phyloP scores from a whole-genome alignment of 2,329 filamentous ascomycete species.

The Penicillium frequentans region DNA sequence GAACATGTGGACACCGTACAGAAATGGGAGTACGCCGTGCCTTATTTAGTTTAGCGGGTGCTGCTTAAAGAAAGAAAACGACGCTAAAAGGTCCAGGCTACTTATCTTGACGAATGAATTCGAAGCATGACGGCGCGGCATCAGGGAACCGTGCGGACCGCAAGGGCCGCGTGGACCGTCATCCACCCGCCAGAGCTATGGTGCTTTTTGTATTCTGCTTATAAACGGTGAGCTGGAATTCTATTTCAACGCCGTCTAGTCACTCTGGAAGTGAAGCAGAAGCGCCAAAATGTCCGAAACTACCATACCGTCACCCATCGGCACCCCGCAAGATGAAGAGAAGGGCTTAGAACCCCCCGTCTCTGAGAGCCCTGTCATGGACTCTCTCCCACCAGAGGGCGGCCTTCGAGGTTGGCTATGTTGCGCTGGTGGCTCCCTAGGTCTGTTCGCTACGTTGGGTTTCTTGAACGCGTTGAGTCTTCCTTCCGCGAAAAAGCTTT shows the following conservation, averaged over 20 bases:
- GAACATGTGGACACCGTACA: too few relatives aligned
- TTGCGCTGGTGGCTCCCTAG: background rate
- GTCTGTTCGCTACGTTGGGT: background rate
- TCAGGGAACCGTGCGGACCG: too few relatives aligned
- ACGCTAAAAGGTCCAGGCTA: background rate
- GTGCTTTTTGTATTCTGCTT: too few relatives aligned
- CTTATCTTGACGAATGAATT: background rate
- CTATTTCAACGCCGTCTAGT: too few relatives aligned
- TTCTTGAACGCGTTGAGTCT: background rate
- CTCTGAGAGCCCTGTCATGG: background rate
- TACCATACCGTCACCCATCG: background rate
- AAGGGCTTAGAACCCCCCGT: background rate
- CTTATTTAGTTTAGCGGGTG: constrained; percentile 12
- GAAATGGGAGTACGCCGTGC: constrained; percentile 6
- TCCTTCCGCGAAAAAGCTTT: background rate
- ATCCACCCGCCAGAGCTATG: too few relatives aligned
- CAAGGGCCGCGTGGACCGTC: background rate
- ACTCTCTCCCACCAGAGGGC: background rate
- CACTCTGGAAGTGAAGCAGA: too few relatives aligned
- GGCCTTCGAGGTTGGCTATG: background rate
- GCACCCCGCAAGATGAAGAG: background rate
- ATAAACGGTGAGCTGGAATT: too few relatives aligned
- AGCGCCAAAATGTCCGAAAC: background rate
- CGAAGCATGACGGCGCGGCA: background rate
- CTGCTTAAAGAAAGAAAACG: constrained; percentile 13